Evolutionary conservation across 108 stramenopile genomes (phyloP), one percentile per base, ranked within the genome.

Genomic region (Conticribra guillardii): DNA sequence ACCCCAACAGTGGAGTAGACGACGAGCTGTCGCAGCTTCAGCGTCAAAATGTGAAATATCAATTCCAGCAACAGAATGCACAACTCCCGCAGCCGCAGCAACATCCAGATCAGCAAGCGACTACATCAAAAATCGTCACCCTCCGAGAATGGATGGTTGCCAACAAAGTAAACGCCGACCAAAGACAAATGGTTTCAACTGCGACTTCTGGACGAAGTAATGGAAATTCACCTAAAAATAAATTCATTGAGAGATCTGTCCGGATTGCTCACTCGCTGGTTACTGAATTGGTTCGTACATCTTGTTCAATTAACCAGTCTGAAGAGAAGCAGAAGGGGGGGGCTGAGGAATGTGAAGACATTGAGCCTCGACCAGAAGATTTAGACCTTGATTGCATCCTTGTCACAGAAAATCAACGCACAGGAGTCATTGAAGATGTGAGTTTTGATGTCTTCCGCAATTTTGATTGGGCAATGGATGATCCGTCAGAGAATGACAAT

Each of bases 191-290:
- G 5, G 37, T 5, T 5, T 41, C 37, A 41, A 41, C 5, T 5
- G 11, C n/a, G n/a, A n/a, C n/a, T n/a, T n/a, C 5, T 41, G 5
- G 37, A 41, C 11, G 37, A 41, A 41, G 19, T n/a, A 17, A 51
- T 4, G 19, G 19, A 51, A 4, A 4, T 51, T 21, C 16, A 4
- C 50, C 18, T 16, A 14, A 17, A 51, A 59, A 59, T 17, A n/a
- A 59, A n/a, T 5, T 23, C 46, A 61, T 61, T 61, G 60, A 44
- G 9, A 61, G 44, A 61, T 61, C 18, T 46, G 60, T 61, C 21
- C 22, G 44, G 8, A 24, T 47, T 61, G 60, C 60, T 0, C 24
- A 61, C 34, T 46, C 44, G 23, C 0, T 61, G 26, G 44, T 46
- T 47, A 16, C 19, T 0, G 44, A 61, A 61, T 45, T 44, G 24